Base-by-base conservation (phyloP, 371 early-diverging fungal species). In the Mortierella sp. region DNA sequence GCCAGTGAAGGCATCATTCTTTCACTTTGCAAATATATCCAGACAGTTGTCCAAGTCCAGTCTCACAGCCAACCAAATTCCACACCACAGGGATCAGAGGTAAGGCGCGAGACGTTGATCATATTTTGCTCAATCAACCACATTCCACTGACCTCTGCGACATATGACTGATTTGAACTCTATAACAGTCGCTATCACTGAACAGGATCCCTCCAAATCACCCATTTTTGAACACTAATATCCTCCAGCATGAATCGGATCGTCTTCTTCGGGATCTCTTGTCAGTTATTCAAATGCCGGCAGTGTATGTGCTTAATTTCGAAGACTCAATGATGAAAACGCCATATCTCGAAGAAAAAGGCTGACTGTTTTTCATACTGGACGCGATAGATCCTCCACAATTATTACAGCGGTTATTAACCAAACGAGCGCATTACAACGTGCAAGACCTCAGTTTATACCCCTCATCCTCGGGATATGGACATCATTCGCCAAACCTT, bases 371-470 rank as follows among this genome's bases (percentile, higher is more conserved):
- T 5, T 52, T 8, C n/a, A 21, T 52, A 22, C 10, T 43, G 22
- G 22, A 28, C 24, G 19, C 21, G 24, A 33, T 79, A 81, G 82
- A 16, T 69, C 82, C 3, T 72, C 82, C 13, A 81, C 82, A n/a
- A 60, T 69, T 52, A 67, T 81, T 28, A 81, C 82, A 5, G 82
- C 76, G 0, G 58, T 81, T 38, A 72, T 81, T 55, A 76, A 50
- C 33, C 82, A 75, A 38, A 69, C 76, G 16, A 81, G 82, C 52
- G 76, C 76, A 0, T 47, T 81, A 41, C 82, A 76, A 52, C 63
- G 82, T 24, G 73, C 82, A 1, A 55, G 82, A 33, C 82, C 82
- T 16, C 82, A 81, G 61, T 72, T 72, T 65, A 76, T 81, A 43
- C 82, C 82, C 1, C 58, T 58, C 47, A 70, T 81, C 53, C 76